A percentile compares a stretch with the other conserved stretches of the same genome.
Conservation (phyloP, 1,284 basidiomycete genomes). For the Ustilago bromivora region DNA sequence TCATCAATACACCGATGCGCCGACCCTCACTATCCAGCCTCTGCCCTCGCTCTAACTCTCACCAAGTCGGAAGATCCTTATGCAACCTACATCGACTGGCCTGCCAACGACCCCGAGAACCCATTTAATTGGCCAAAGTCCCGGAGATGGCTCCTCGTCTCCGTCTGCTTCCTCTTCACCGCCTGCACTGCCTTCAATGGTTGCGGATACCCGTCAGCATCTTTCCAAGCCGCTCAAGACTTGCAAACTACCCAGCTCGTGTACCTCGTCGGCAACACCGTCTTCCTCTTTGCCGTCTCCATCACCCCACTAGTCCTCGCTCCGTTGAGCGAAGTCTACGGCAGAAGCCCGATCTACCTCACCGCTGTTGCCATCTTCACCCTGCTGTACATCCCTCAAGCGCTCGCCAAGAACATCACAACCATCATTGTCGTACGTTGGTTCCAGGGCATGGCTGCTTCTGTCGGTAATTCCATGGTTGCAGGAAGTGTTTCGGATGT, state of each 20-base stretch:
- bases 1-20: slow-evolving; percentile 43
- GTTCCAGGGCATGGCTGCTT: slow-evolving; percentile 67
- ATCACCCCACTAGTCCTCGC: slow-evolving; percentile 57
- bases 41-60: slow-evolving; percentile 41
- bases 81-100: slow-evolving; percentile 58
- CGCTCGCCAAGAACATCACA: slow-evolving; percentile 60
- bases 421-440: slow-evolving; percentile 67
- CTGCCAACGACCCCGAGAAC: slow-evolving; percentile 49
- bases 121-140: slow-evolving; percentile 58
- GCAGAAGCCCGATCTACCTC: slow-evolving; percentile 54
- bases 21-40: slow-evolving; percentile 38
- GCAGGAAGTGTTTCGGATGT: slow-evolving; percentile 65
- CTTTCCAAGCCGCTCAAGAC: slow-evolving; percentile 26
- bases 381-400: slow-evolving; percentile 62
- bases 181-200: slow-evolving; percentile 59
- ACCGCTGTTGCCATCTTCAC: slow-evolving; percentile 39
- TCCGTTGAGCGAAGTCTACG: slow-evolving; percentile 56
- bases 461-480: slow-evolving; percentile 67
- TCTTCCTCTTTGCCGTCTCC: slow-evolving; percentile 53
- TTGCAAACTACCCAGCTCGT: slow-evolving; percentile 39
- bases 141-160: slow-evolving; percentile 42
- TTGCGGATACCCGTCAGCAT: slow-evolving; percentile 47
- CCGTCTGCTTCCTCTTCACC: slow-evolving; percentile 52
- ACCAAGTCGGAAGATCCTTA: slow-evolving; percentile 47
- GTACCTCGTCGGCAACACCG: slow-evolving; percentile 49